Base-by-base conservation (phyloP, 2,329 filamentous ascomycete species). In the Neocatenulostroma microsporum region DNA sequence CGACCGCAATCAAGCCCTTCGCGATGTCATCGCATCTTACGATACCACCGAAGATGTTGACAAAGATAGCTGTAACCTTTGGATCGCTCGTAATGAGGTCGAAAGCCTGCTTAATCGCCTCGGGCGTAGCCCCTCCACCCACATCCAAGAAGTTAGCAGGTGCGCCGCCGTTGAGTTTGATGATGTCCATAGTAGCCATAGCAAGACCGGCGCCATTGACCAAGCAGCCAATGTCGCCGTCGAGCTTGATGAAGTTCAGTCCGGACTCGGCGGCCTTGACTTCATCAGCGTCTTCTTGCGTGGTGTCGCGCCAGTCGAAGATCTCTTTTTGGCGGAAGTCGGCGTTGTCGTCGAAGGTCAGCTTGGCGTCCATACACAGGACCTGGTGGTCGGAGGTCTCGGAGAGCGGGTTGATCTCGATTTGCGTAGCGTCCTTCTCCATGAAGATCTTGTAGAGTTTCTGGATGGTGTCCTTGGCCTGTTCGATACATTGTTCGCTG, bases 121-220 rank as follows among this genome's bases (percentile, higher is more conserved):
- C 82, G 21, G 91, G 88, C 44, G 91, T 98, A 52, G 91, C 91
- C 73, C 91, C 91, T 64, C 91, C 91, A 60, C 91, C 91, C 53
- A 98, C 91, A 63, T 98, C 91, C 54, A 98, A 76, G 80, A 98
- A 98, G 79, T 98, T 98, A 55, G 91, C 91, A 46, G 91, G 91
- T 60, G 78, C 73, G 48, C 91, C 91, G 54, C 91, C 91, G 70
- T 96, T 98, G 47, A 98, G 78, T 80, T 98, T 96, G 78, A 98
- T 98, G 67, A 98, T 96, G 68, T 98, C 91, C 91, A 98, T 98
- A 63, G 91, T 98, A 47, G 91, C 91, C 91, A 98, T 98, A 69
- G 91, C 91, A 51, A 98, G 83, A 72, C 91, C 91, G 57, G 91
- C 91, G 63, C 91, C 91, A 72, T 98, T 98, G 72, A 98, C 91